Percentiles rank a stretch among this genome's conserved stretches.
phyloP scores from a whole-genome alignment of 1,139 yeast species.

The Candida buenavistaensis region DNA sequence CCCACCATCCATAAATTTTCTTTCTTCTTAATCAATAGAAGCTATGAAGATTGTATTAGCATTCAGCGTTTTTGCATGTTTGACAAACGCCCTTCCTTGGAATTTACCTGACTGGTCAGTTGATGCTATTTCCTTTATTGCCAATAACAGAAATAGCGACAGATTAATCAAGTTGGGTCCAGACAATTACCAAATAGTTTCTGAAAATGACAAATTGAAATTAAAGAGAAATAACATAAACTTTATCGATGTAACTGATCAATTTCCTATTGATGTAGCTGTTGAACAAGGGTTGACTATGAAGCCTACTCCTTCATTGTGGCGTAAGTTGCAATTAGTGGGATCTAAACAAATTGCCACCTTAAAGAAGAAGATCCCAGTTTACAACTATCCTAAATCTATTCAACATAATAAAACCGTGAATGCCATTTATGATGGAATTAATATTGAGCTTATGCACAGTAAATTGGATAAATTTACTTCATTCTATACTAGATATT shows the following conservation, averaged over 20 bases:
- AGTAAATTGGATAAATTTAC: slow-evolving; percentile 61
- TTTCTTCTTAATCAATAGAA: neutral
- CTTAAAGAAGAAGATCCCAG: slow-evolving; percentile 31
- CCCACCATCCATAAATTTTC: neutral
- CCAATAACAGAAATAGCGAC: slow-evolving; percentile 14
- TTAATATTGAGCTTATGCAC: slow-evolving; percentile 50
- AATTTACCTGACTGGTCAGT: slow-evolving; percentile 12
- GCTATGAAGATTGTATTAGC: slow-evolving; percentile 10
- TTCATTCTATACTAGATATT: slow-evolving; percentile 78
- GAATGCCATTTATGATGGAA: slow-evolving; percentile 33
- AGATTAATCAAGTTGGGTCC: slow-evolving; percentile 43
- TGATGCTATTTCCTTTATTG: slow-evolving; percentile 7
- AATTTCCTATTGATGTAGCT: slow-evolving; percentile 37
- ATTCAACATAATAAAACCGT: slow-evolving; percentile 43
- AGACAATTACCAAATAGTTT: slow-evolving; percentile 38
- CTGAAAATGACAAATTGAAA: slow-evolving; percentile 57
- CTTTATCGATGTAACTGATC: slow-evolving; percentile 72
- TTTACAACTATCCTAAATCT: slow-evolving; percentile 56
- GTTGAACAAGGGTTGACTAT: slow-evolving; percentile 28
- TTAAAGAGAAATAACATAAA: slow-evolving; percentile 54
- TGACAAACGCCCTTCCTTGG: slow-evolving; percentile 17
- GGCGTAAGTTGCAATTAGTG: slow-evolving; percentile 19
- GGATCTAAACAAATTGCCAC: slow-evolving; percentile 34
- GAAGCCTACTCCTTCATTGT: slow-evolving; percentile 16
- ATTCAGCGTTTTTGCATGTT: slow-evolving; percentile 9